Base-by-base conservation (phyloP, 768 basidiomycete genomes). In the Rossbeevera mucosa region DNA sequence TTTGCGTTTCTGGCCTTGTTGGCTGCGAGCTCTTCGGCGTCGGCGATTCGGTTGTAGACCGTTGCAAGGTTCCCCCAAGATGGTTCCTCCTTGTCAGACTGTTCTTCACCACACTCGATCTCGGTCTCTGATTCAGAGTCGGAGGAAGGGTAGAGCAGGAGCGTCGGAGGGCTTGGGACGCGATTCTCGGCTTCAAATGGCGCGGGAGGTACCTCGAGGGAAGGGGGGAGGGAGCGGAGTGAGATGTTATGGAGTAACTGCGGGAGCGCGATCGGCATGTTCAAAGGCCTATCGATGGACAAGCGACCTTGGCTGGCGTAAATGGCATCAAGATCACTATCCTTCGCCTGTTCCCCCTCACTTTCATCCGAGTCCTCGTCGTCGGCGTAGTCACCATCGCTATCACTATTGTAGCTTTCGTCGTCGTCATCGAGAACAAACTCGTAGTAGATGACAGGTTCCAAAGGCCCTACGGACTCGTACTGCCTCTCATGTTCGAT, bases 1-100 rank as follows among this genome's bases (percentile, higher is more conserved):
- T 42, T 54, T 61, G 43, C 60, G 59, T 51, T n/a, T n/a, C n/a
- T 50, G 0, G 41, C 55, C 26, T 44, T 62, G 50, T 47, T 52
- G 3, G 18, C 9, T 4, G 36, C 47, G 16, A 20, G 48, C 33
- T 62, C 60, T 1, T 58, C 38, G 0, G 38, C 47, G 13, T 52
- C 50, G 22, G 33, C 31, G 1, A 33, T 2, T 26, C 48, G 24
- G 24, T 56, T 18, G 41, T 40, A 40, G 25, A 6, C 20, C 7
- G 36, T 25, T 22, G 53, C 53, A 38, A 54, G 24, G 41, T 33
- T 47, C 31, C 21, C 25, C 54, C 40, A 43, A 4, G 14, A 21
- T 14, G 9, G 12, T 41, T 22, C 18, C 13, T 41, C 40, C 21
- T 41, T 13, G 13, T 41, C 3, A 2, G 9, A 1, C 1, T 43